Conservation (phyloP, 2,329 filamentous ascomycete species). For the Macrophomina tecta region DNA sequence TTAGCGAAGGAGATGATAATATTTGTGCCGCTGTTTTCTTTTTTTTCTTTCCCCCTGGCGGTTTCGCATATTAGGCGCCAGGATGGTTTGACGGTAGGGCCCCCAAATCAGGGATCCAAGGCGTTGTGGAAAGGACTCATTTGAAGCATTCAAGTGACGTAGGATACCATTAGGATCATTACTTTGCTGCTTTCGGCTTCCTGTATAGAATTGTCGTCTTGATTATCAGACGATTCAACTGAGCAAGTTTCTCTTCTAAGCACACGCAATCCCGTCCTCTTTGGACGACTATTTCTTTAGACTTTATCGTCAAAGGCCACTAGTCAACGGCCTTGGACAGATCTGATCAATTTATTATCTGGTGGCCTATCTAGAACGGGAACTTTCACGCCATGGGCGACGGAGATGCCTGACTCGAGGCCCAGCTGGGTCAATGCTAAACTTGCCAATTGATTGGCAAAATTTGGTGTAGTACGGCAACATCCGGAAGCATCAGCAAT, state of each 20-base stretch:
- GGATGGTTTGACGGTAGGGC: slow-evolving; percentile 7
- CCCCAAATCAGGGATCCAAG: slow-evolving; percentile 13
- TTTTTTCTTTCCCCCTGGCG: background rate
- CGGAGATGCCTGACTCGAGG: background rate
- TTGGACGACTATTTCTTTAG: background rate
- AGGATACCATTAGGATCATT: slow-evolving; percentile 17
- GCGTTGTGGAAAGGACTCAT: slow-evolving; percentile 14
- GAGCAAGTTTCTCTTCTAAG: background rate
- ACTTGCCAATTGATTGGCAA: slow-evolving; percentile 2
- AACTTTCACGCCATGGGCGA: background rate
- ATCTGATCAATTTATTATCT: background rate
- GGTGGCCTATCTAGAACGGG: background rate
- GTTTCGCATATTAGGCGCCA: slow-evolving; percentile 17
- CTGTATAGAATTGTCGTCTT: background rate
- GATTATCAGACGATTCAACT: background rate
- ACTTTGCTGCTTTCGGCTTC: slow-evolving; percentile 16
- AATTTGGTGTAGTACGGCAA: background rate
- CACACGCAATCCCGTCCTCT: background rate
- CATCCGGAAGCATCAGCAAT: background rate
- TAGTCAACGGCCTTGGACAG: too few relatives aligned
- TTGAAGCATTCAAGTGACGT: slow-evolving; percentile 7
- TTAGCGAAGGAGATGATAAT: slow-evolving; percentile 12
- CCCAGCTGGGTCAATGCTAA: background rate
- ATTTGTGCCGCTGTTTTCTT: background rate
- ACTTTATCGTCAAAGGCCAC: background rate